A percentile compares a stretch with the other conserved stretches of the same genome.
Evolutionary conservation across 345 rosid genomes (phyloP).

Genomic region (Populus euphratica): DNA sequence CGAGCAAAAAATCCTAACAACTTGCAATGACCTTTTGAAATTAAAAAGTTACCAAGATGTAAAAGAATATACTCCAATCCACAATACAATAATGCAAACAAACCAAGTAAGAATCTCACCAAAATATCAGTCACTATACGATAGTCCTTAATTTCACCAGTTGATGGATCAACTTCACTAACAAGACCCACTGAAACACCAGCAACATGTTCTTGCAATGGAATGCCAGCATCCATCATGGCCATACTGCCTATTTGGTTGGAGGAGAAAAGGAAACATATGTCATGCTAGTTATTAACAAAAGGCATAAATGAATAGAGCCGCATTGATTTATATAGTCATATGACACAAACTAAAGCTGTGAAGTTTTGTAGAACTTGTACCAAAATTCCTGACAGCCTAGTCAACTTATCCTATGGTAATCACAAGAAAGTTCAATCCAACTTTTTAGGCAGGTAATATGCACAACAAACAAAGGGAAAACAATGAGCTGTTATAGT

Average conservation of each 20-base stretch:
- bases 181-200: constrained; percentile 97
- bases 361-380: neutral
- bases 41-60: neutral
- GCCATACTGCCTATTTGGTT: constrained; percentile 85
- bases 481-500: neutral
- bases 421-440: neutral
- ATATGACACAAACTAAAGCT: neutral
- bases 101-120: constrained; percentile 44
- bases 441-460: neutral
- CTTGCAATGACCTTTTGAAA: neutral
- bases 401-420: neutral
- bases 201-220: constrained; percentile 85
- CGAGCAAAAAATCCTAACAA: neutral
- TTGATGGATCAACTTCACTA: constrained; percentile 66
- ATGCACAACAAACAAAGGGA: constrained; percentile 5
- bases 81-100: neutral
- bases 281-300: constrained; percentile 11
- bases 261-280: constrained; percentile 10
- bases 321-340: neutral
- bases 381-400: neutral
- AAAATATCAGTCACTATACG: constrained; percentile 87
- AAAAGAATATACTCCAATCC: neutral
- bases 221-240: constrained; percentile 94
- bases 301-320: neutral
- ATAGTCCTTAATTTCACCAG: constrained; percentile 71